Conservation (phyloP, 2,329 filamentous ascomycete genomes). For the Aspergillus brasiliensis region DNA sequence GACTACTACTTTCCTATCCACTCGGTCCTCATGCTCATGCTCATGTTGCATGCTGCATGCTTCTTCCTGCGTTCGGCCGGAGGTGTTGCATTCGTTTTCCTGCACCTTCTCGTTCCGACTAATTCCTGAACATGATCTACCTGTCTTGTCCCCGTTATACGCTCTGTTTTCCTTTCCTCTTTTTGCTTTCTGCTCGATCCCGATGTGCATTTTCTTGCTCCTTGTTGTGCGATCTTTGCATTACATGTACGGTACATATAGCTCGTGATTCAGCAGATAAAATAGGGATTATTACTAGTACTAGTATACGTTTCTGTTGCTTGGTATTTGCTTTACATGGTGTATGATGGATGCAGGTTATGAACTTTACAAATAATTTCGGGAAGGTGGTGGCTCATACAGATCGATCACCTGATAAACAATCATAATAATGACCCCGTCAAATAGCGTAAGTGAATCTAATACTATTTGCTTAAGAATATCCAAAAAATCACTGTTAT, state of each 20-base stretch:
- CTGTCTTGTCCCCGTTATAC: not conserved
- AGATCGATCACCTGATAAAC: no score
- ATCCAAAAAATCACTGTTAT: no score
- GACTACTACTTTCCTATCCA: slow-evolving; percentile 12
- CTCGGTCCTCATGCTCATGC: slow-evolving; percentile 11
- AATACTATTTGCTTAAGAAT: no score
- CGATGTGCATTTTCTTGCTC: not conserved
- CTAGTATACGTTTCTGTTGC: not conserved
- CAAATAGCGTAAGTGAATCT: no score
- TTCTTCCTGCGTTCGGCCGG: slow-evolving; percentile 3
- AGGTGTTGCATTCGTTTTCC: slow-evolving; percentile 12
- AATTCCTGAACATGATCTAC: not conserved
- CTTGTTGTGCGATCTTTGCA: slow-evolving; percentile 7
- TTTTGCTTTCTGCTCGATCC: no score
- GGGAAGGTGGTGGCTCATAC: no score
- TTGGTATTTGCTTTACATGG: not conserved
- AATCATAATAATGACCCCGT: no score
- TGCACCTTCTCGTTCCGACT: not conserved
- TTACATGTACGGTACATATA: slow-evolving; percentile 21
- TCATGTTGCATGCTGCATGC: not conserved
- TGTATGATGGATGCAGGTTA: not conserved
- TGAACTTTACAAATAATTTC: no score
- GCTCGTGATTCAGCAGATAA: slow-evolving; percentile 6
- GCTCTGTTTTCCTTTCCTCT: no score
- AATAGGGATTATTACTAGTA: slow-evolving; percentile 4